Percentiles rank a stretch among this genome's conserved stretches.
Conservation (phyloP, 306 rosid species). For the Fragaria vesca region DNA sequence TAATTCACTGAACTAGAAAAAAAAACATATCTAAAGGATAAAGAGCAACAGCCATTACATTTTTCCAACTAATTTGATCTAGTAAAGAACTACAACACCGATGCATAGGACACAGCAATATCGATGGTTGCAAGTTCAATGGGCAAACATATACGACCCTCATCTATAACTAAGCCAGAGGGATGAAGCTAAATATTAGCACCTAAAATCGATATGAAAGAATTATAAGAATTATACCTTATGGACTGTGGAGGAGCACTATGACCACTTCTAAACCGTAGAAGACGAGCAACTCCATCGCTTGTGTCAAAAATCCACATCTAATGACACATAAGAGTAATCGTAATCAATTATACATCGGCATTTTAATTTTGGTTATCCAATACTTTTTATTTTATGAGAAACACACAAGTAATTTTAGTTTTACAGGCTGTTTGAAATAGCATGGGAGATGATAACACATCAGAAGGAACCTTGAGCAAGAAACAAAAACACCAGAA, state of each 20-base stretch:
- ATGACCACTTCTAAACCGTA: slow-evolving; percentile 88
- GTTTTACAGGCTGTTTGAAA: neutral
- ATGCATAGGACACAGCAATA: neutral
- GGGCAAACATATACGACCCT: neutral
- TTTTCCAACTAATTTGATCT: neutral
- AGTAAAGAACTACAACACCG: neutral
- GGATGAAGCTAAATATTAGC: neutral
- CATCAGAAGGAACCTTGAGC: neutral
- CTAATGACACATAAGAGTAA: slow-evolving; percentile 31
- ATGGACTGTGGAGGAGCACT: slow-evolving; percentile 97
- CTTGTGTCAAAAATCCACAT: slow-evolving; percentile 97
- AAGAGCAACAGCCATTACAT: neutral
- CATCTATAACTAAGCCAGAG: neutral
- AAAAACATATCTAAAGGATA: neutral
- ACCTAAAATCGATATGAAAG: slow-evolving; percentile 29
- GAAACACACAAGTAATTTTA: neutral
- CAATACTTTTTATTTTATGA: neutral
- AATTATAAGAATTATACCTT: slow-evolving; percentile 53
- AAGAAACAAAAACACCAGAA: neutral
- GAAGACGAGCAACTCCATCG: slow-evolving; percentile 88
- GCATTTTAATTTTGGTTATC: neutral
- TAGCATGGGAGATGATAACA: neutral
- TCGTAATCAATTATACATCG: neutral
- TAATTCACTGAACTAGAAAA: neutral
- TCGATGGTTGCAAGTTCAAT: neutral